These are phyloP conservation scores for Friedmanniomyces endolithicus DNA, from an alignment of 495 filamentous ascomycete species.

Conservation along the genomic window DNA sequence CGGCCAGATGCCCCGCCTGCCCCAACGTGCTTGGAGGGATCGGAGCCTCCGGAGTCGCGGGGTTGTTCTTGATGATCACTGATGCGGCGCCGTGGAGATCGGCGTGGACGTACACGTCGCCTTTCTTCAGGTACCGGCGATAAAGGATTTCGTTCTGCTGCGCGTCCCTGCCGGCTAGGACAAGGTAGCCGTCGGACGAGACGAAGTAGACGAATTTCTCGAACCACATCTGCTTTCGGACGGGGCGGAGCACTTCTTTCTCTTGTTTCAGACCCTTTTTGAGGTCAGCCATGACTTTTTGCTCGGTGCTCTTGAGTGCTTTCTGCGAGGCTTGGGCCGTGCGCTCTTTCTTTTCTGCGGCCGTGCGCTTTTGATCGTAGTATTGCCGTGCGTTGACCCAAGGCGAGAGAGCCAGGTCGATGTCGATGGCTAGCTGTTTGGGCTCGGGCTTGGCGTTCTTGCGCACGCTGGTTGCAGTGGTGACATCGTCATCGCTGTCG, in stretches of 20 bases:
- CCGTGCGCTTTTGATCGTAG: slow-evolving; percentile 73
- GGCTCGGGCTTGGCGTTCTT: slow-evolving; percentile 30
- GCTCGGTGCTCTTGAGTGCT: slow-evolving; percentile 77
- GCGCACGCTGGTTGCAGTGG: slow-evolving; percentile 27
- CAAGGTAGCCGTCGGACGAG: slow-evolving; percentile 88
- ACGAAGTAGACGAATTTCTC: slow-evolving; percentile 94
- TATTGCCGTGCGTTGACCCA: slow-evolving; percentile 87
- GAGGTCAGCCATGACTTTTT: slow-evolving; percentile 73
- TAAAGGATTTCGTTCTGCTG: slow-evolving; percentile 91
- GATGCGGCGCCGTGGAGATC: slow-evolving; percentile 74
- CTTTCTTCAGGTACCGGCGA: slow-evolving; percentile 67
- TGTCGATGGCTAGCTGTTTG: slow-evolving; percentile 55
- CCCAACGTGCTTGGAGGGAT: slow-evolving; percentile 84
- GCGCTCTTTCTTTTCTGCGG: slow-evolving; percentile 74
- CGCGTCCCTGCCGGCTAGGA: slow-evolving; percentile 71
- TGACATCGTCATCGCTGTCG: slow-evolving; percentile 48
- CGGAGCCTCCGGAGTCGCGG: slow-evolving; percentile 59
- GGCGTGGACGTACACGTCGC: slow-evolving; percentile 84
- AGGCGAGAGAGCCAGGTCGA: slow-evolving; percentile 66
- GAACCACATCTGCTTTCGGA: slow-evolving; percentile 79
- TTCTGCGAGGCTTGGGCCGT: slow-evolving; percentile 70
- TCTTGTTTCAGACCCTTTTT: slow-evolving; percentile 83
- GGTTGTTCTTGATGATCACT: slow-evolving; percentile 76
- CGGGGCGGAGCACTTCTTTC: slow-evolving; percentile 72
- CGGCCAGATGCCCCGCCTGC: slow-evolving; percentile 74